Conservation (phyloP, 1,139 yeast genomes). For the Meyerozyma guilliermondii region DNA sequence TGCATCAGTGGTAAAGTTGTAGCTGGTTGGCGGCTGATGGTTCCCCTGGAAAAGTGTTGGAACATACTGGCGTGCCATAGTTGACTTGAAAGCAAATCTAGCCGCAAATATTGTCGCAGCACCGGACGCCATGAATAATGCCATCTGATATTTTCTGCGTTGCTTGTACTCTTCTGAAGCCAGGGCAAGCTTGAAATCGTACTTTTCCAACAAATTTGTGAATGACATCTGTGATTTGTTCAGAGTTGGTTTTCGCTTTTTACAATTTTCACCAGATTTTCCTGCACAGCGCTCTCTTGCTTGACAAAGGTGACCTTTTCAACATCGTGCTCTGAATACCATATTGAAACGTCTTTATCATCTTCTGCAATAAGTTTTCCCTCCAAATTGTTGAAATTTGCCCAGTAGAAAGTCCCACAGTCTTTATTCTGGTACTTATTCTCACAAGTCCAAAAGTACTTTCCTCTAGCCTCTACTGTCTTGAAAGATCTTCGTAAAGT, state of each 20-base stretch:
- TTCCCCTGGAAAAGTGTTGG: conserved; percentile 84
- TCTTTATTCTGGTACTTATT: conserved; percentile 32
- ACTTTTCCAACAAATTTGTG: conserved; percentile 6
- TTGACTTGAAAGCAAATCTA: conserved; percentile 69
- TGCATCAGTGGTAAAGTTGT: conserved; percentile 78
- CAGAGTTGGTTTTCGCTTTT: not conserved
- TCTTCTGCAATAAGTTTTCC: conserved; percentile 20
- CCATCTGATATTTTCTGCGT: conserved; percentile 69
- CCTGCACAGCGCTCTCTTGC: not conserved
- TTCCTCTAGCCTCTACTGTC: conserved; percentile 37
- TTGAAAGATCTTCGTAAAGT: conserved; percentile 43
- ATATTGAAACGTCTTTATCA: conserved; percentile 14
- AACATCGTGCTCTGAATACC: conserved; percentile 13
- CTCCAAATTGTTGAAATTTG: conserved; percentile 29
- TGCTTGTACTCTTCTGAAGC: conserved; percentile 41
- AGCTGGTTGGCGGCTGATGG: conserved; percentile 73
- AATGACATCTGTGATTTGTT: not conserved
- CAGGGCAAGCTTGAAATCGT: conserved; percentile 30
- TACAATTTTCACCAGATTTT: not conserved
- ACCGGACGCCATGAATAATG: conserved; percentile 67
- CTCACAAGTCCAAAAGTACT: conserved; percentile 51
- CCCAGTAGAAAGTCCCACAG: conserved; percentile 47
- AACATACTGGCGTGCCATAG: conserved; percentile 65
- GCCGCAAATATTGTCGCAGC: conserved; percentile 68
- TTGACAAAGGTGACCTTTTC: conserved; percentile 3